phyloP scores from a whole-genome alignment of 805 yeast genomes.

The Dipodascopsis uninucleata region DNA sequence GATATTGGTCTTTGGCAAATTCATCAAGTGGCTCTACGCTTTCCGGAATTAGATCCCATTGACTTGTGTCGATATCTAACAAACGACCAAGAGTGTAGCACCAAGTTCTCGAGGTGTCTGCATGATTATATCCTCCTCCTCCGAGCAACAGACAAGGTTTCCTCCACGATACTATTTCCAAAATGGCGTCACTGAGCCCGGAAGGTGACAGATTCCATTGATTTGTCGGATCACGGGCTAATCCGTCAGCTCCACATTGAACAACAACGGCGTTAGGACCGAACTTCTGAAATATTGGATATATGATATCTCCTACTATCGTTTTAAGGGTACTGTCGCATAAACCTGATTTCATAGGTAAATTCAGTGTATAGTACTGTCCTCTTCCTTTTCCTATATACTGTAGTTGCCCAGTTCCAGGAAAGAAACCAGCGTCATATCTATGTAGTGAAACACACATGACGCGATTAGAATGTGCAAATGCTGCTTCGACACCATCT shows the following conservation, averaged over 20 bases:
- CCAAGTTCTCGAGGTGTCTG: slow-evolving; percentile 62
- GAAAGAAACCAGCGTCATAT: slow-evolving; percentile 64
- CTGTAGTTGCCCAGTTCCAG: slow-evolving; percentile 54
- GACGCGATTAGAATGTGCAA: slow-evolving; percentile 52
- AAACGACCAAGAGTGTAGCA: slow-evolving; percentile 36
- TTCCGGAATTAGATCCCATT: slow-evolving; percentile 22
- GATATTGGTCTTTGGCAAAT: slow-evolving; percentile 15
- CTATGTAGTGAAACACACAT: slow-evolving; percentile 63
- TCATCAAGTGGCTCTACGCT: slow-evolving; percentile 7
- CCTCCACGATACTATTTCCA: slow-evolving; percentile 32
- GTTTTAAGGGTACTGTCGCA: slow-evolving; percentile 43
- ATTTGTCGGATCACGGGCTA: slow-evolving; percentile 56
- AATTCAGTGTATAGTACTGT: slow-evolving; percentile 42
- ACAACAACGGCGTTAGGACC: slow-evolving; percentile 55
- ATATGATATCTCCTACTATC: slow-evolving; percentile 43
- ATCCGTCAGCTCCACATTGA: slow-evolving; percentile 74
- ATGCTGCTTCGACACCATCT: slow-evolving; percentile 72
- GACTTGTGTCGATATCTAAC: slow-evolving; percentile 1
- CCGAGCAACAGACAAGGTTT: slow-evolving; percentile 54
- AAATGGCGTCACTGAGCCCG: slow-evolving; percentile 45
- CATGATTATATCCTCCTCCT: slow-evolving; percentile 73
- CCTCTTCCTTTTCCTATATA: slow-evolving; percentile 42
- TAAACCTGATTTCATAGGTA: slow-evolving; percentile 58
- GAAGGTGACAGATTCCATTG: slow-evolving; percentile 67
- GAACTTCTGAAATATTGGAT: slow-evolving; percentile 42